phyloP scores from a whole-genome alignment of 2,329 filamentous ascomycete species.

The Botryotinia narcissicola region DNA sequence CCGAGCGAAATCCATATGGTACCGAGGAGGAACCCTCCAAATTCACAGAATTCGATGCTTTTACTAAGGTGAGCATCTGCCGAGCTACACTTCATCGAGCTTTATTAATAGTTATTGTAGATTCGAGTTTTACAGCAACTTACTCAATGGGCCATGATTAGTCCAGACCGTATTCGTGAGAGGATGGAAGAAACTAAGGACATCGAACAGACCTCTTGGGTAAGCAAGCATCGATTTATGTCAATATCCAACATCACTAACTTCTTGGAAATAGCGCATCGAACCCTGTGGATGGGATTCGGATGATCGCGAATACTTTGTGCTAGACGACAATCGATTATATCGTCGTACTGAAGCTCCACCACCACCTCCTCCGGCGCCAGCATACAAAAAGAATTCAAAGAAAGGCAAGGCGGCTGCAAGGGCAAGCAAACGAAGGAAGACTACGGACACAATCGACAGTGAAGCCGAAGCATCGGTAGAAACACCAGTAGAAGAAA shows the following conservation, averaged over 20 bases:
- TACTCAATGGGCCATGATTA: constrained; percentile 83
- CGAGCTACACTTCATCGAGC: constrained; percentile 42
- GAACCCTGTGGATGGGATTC: constrained; percentile 87
- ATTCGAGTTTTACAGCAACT: constrained; percentile 82
- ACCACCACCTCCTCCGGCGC: constrained; percentile 52
- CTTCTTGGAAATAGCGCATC: constrained; percentile 54
- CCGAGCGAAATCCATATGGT: constrained; percentile 81
- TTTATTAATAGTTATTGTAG: constrained; percentile 43
- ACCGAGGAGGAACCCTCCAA: constrained; percentile 66
- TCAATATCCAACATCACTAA: constrained; percentile 22
- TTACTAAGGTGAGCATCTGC: constrained; percentile 62
- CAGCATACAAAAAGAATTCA: constrained; percentile 63
- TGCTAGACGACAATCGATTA: constrained; percentile 89
- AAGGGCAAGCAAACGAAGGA: constrained; percentile 71
- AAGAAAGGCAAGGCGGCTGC: constrained; percentile 62
- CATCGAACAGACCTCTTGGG: constrained; percentile 79
- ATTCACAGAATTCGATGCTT: constrained; percentile 79
- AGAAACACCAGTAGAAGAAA: constrained; percentile 42
- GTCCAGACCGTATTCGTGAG: constrained; percentile 82
- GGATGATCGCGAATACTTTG: constrained; percentile 81
- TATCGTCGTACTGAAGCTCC: constrained; percentile 83
- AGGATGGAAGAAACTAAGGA: constrained; percentile 82
- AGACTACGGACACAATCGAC: constrained; percentile 48
- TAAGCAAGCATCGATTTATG: constrained; percentile 41
- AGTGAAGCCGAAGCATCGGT: constrained; percentile 43